Evolutionary conservation across 176 grass and related monocot species (phyloP).

Genomic region (Calamus simplicifolius): DNA sequence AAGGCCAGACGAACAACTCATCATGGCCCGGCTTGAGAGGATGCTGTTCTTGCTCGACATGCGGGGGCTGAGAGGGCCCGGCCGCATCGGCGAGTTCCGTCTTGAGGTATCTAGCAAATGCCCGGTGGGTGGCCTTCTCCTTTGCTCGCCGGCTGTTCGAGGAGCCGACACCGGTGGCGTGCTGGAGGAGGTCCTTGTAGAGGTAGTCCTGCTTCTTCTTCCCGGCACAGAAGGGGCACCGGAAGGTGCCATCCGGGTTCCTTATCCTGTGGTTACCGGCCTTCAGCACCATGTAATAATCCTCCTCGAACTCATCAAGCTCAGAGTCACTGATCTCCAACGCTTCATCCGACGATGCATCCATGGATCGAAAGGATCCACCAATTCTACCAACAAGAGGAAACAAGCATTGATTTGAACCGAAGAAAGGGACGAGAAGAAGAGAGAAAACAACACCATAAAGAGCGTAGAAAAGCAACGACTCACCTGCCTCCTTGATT

Average conservation of each 20-base stretch:
- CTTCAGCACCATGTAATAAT: slow-evolving; percentile 42
- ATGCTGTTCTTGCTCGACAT: no score
- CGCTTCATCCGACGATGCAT: slow-evolving; percentile 27
- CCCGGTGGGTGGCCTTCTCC: slow-evolving; percentile 23
- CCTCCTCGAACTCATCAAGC: slow-evolving; percentile 38
- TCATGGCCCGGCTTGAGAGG: slow-evolving; percentile 5
- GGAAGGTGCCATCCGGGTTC: slow-evolving; percentile 68
- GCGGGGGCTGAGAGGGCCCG: neutral
- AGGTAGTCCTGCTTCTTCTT: slow-evolving; percentile 87
- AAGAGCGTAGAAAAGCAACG: no score
- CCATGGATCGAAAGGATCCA: no score
- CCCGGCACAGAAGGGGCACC: slow-evolving; percentile 77
- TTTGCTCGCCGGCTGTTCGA: slow-evolving; percentile 51
- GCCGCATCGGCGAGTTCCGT: slow-evolving; percentile 35
- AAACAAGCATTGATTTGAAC: no score
- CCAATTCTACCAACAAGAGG: no score
- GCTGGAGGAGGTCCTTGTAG: slow-evolving; percentile 86
- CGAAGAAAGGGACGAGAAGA: no score
- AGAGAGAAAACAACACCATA: no score
- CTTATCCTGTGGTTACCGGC: slow-evolving; percentile 56
- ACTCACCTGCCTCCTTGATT: no score
- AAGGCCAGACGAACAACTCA: slow-evolving; percentile 69
- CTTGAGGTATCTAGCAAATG: slow-evolving; percentile 25
- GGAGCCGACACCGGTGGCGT: slow-evolving; percentile 53
- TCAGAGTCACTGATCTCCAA: slow-evolving; percentile 33